Percentiles rank a stretch among this genome's conserved stretches.
Conservation (phyloP, 805 yeast species). For the Wickerhamiella domercqiae region DNA sequence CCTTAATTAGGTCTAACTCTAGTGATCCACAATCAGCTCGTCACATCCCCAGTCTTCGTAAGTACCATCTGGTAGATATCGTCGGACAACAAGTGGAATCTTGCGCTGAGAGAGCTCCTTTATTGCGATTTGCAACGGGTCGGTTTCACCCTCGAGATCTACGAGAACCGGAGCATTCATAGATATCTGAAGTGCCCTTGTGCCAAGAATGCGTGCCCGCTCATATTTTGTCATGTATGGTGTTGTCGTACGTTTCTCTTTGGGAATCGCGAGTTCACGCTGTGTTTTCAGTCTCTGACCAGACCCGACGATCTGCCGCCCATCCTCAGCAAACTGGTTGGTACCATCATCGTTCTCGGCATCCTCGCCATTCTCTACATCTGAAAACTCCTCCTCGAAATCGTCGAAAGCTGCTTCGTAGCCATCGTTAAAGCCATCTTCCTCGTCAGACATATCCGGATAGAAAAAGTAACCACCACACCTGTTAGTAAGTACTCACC, state of each 20-base stretch:
- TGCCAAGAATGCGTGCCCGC: conserved; percentile 93
- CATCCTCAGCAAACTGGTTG: conserved; percentile 38
- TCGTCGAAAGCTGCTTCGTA: conserved; percentile 56
- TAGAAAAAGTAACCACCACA: neutral
- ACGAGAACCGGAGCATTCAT: conserved; percentile 98
- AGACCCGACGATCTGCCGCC: conserved; percentile 56
- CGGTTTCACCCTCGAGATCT: conserved; percentile 97
- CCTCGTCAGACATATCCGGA: conserved; percentile 29
- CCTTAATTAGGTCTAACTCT: too few relatives aligned
- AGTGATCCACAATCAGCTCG: conserved; percentile 80
- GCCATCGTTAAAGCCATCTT: conserved; percentile 38
- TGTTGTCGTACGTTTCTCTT: conserved; percentile 79
- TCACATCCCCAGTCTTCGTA: conserved; percentile 99
- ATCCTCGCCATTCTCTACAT: conserved; percentile 39
- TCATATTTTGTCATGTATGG: conserved; percentile 99
- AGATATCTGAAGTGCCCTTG: conserved; percentile 92
- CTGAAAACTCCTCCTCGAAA: conserved; percentile 61
- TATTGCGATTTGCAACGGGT: conserved; percentile 94
- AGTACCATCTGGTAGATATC: conserved; percentile 93
- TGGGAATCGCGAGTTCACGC: conserved; percentile 75
- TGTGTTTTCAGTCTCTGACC: conserved; percentile 50
- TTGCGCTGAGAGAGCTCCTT: conserved; percentile 90
- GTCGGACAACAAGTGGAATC: conserved; percentile 86
- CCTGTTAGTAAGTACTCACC: neutral
- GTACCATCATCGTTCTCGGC: conserved; percentile 31